Evolutionary conservation across 768 basidiomycete species (phyloP), one percentile per base, ranked within the genome.

Genomic region (Amanita pseudoporphyria): DNA sequence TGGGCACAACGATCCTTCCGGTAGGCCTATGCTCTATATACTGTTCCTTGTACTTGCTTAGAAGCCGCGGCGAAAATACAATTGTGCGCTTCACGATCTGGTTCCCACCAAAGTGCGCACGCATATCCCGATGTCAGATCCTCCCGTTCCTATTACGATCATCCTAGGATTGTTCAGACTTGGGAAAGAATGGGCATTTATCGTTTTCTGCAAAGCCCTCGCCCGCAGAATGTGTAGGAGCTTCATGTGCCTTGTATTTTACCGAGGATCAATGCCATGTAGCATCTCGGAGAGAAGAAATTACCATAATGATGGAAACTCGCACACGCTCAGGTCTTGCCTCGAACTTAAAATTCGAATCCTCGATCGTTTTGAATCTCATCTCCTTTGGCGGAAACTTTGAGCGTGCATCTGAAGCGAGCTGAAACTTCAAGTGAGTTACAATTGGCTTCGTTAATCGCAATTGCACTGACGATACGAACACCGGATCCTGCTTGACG

Each of bases 161-260:
- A n/a, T n/a, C n/a, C n/a, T n/a, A n/a, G n/a, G n/a, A n/a, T n/a
- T n/a, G n/a, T n/a, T n/a, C n/a, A n/a, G n/a, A n/a, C n/a, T n/a
- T n/a, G n/a, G n/a, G n/a, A n/a, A n/a, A n/a, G n/a, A n/a, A 28
- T 28, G 26, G 7, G 26, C 26, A 28, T 7, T 28, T 3, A 28
- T 67, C 1, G 53, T 48, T 1, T 75, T 58, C 61, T 32, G 78
- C n/a, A n/a, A n/a, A n/a, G n/a, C n/a, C n/a, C n/a, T n/a, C n/a
- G n/a, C n/a, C n/a, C n/a, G n/a, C n/a, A n/a, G n/a, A n/a, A 75
- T 60, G 43, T 67, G 69, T 14, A 73, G 69, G n/a, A 81, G 60
- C 57, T 83, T 82, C 41, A 75, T 65, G 31, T 69, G 59, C 0
- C 58, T 82, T 81, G n/a, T 6, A 4, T 28, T 4, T 28, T 24